These are phyloP conservation scores for Fusarium acutatum DNA, from an alignment of 2,329 filamentous ascomycete genomes.

Conservation along the genomic window DNA sequence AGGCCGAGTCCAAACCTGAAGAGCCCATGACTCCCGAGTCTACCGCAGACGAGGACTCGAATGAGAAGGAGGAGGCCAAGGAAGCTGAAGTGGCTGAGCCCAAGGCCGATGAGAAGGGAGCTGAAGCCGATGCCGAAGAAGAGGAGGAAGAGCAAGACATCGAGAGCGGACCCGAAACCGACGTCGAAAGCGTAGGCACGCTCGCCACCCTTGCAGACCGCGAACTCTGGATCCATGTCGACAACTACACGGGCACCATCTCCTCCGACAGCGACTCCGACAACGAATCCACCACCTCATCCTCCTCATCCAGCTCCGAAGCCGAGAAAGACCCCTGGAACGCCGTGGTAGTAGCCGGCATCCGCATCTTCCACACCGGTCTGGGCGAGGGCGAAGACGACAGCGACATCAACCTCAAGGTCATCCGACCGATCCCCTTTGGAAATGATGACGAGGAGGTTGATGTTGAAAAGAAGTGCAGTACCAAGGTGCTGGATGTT, in stretches of 20 bases:
- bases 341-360: constrained; percentile 67
- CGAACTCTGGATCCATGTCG: constrained; percentile 49
- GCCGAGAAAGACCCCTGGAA: constrained; percentile 69
- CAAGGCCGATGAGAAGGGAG: background rate
- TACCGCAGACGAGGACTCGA: background rate
- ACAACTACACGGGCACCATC: constrained; percentile 17
- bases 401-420: constrained; percentile 50
- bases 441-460: constrained; percentile 35
- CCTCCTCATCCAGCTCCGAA: constrained; percentile 61
- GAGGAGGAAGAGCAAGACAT: background rate
- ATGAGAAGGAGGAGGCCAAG: constrained; percentile 1
- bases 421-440: constrained; percentile 51
- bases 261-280: constrained; percentile 7
- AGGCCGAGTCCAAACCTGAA: constrained; percentile 10
- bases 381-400: constrained; percentile 43
- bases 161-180: constrained; percentile 29
- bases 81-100: background rate
- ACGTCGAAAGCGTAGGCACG: constrained; percentile 44
- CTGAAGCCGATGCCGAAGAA: background rate
- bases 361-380: constrained; percentile 67
- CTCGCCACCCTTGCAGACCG: constrained; percentile 52
- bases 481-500: constrained; percentile 51
- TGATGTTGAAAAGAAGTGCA: constrained; percentile 39
- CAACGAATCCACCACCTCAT: background rate
- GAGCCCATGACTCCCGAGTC: constrained; percentile 35